Evolutionary conservation across 1,139 yeast species (phyloP).

Genomic region (Magnusiomyces sp.): DNA sequence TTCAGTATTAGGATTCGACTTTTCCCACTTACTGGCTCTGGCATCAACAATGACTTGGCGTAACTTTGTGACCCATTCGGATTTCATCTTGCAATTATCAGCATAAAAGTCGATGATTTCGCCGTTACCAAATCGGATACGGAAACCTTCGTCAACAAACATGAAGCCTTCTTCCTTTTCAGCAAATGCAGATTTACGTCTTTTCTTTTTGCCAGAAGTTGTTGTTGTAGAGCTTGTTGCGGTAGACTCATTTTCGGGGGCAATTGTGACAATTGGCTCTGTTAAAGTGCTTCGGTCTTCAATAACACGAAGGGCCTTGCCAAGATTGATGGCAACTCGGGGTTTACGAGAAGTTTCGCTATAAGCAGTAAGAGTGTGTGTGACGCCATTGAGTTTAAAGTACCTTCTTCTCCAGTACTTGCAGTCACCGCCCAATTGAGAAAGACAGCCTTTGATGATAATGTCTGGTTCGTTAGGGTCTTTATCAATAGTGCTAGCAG

Average conservation of each 20-base stretch:
- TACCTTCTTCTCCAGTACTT: constrained; percentile 53
- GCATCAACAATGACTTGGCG: constrained; percentile 19
- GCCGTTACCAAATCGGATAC: constrained; percentile 55
- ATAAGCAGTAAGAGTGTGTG: constrained; percentile 50
- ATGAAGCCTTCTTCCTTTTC: constrained; percentile 25
- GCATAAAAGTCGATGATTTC: constrained; percentile 65
- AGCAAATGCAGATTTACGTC: constrained; percentile 28
- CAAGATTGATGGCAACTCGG: constrained; percentile 60
- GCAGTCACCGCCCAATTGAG: constrained; percentile 75
- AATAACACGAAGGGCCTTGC: constrained; percentile 45
- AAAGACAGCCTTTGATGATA: constrained; percentile 50
- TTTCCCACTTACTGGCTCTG: not conserved
- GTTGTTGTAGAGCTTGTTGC: too few relatives aligned
- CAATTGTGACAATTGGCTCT: constrained; percentile 22
- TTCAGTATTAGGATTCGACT: constrained; percentile 4
- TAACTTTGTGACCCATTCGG: constrained; percentile 38
- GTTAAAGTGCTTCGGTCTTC: constrained; percentile 22
- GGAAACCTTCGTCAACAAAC: constrained; percentile 35
- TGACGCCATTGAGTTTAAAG: constrained; percentile 49
- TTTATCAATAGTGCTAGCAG: too few relatives aligned
- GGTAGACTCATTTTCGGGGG: constrained; percentile 27
- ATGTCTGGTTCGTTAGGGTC: constrained; percentile 4
- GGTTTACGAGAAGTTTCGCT: constrained; percentile 54
- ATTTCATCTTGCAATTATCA: constrained; percentile 44
- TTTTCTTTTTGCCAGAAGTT: constrained; percentile 15